Evolutionary conservation across 2,329 filamentous ascomycete species (phyloP).

Genomic region (Nemania bipapillata): DNA sequence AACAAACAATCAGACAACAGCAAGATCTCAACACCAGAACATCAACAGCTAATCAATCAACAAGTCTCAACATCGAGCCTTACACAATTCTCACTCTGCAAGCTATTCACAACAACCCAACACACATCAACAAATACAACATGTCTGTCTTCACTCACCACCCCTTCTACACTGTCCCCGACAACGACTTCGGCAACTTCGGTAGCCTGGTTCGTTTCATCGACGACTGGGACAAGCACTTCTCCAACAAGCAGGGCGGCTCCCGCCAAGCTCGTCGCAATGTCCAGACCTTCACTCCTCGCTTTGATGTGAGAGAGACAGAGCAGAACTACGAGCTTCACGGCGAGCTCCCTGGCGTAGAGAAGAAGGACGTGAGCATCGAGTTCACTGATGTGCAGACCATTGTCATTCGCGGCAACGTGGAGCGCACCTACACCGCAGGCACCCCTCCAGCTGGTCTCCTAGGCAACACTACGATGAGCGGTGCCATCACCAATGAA

Average conservation of each 20-base stretch:
- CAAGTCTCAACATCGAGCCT: neutral
- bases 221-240: slow-evolving; percentile 70
- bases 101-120: slow-evolving; percentile 32
- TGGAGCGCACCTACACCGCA: slow-evolving; percentile 71
- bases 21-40: slow-evolving; percentile 40
- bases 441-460: slow-evolving; percentile 63
- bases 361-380: slow-evolving; percentile 77
- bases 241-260: slow-evolving; percentile 48
- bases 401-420: slow-evolving; percentile 74
- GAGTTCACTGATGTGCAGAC: slow-evolving; percentile 83
- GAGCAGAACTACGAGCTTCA: slow-evolving; percentile 77
- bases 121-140: slow-evolving; percentile 54
- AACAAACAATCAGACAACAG: slow-evolving; percentile 40
- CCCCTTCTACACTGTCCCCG: slow-evolving; percentile 59
- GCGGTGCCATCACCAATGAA: slow-evolving; percentile 57
- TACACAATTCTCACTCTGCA: slow-evolving; percentile 32
- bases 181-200: slow-evolving; percentile 67
- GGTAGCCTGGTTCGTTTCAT: slow-evolving; percentile 72
- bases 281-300: slow-evolving; percentile 70
- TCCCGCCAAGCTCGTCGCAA: slow-evolving; percentile 32
- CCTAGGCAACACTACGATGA: slow-evolving; percentile 56
- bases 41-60: slow-evolving; percentile 35
- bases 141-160: slow-evolving; percentile 70
- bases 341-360: slow-evolving; percentile 80
- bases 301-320: slow-evolving; percentile 81